These are phyloP conservation scores for Neonectria hederae DNA, from an alignment of 2,329 filamentous ascomycete species.

Conservation along the genomic window DNA sequence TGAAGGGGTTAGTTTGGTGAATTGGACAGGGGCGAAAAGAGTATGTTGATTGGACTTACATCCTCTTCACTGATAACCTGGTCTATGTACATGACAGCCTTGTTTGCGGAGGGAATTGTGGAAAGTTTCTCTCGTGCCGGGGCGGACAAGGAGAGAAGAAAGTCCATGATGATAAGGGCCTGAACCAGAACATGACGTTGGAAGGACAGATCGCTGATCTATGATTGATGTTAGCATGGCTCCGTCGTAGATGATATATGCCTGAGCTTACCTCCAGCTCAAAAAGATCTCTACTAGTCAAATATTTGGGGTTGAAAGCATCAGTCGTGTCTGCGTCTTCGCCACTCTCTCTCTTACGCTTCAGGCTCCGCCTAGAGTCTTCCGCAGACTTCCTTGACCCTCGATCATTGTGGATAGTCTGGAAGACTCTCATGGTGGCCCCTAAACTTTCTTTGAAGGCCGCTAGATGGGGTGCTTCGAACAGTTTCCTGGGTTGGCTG, in stretches of 20 bases:
- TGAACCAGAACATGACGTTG: constrained; percentile 94
- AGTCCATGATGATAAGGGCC: constrained; percentile 92
- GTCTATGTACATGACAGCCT: constrained; percentile 83
- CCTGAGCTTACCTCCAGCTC: constrained; percentile 77
- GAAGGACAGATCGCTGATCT: constrained; percentile 92
- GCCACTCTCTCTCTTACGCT: constrained; percentile 72
- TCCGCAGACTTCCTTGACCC: constrained; percentile 64
- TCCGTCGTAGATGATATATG: too few relatives aligned
- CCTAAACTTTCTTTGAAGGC: constrained; percentile 84
- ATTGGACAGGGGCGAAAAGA: not conserved
- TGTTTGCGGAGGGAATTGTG: constrained; percentile 75
- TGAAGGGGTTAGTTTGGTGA: constrained; percentile 25
- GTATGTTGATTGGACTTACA: constrained; percentile 59
- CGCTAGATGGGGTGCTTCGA: constrained; percentile 75
- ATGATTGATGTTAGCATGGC: not conserved
- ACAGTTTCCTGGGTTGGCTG: constrained; percentile 86
- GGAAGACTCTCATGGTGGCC: constrained; percentile 67
- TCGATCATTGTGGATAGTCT: constrained; percentile 60
- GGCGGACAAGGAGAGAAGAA: constrained; percentile 88
- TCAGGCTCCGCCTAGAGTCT: constrained; percentile 71
- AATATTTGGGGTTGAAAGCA: constrained; percentile 92
- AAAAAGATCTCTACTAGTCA: constrained; percentile 97
- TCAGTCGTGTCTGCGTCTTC: constrained; percentile 60
- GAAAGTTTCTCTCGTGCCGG: constrained; percentile 82
- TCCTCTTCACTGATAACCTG: constrained; percentile 83